Percentiles rank a stretch among this genome's conserved stretches.
These are phyloP conservation scores for Trichoderma asperelloides DNA, from an alignment of 495 filamentous ascomycete species.

Conservation along the genomic window DNA sequence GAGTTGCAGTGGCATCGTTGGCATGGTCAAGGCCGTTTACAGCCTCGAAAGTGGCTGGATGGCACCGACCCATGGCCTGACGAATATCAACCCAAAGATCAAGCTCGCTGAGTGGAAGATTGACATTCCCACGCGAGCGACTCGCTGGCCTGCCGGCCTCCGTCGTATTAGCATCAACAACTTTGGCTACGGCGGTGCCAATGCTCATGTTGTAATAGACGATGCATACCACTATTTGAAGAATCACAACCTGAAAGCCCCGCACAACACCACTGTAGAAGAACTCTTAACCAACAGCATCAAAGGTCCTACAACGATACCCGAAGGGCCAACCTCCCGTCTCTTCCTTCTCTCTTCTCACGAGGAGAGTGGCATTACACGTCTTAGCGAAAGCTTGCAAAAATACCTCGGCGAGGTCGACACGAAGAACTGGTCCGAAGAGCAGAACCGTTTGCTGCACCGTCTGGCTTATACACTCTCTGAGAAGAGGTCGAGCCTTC, in stretches of 20 bases:
- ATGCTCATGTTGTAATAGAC: constrained; percentile 15
- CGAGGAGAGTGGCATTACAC: no score
- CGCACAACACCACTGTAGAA: neutral
- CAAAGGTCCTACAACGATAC: neutral
- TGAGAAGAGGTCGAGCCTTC: no score
- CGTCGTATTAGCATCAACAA: constrained; percentile 32
- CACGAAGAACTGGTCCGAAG: no score
- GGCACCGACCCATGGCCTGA: neutral
- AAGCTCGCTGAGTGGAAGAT: neutral
- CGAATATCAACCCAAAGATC: neutral
- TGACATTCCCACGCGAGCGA: neutral
- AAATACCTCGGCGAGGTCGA: no score
- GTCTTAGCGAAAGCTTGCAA: no score
- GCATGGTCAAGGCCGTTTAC: constrained; percentile 28
- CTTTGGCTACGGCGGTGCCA: constrained; percentile 49
- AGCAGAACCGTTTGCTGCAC: no score
- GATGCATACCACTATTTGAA: neutral
- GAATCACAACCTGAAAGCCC: neutral
- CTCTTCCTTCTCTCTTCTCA: no score
- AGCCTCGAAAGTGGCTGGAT: neutral
- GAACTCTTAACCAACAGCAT: neutral
- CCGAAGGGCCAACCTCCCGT: no score
- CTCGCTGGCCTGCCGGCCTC: neutral
- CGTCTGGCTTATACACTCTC: no score
- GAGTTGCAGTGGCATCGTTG: constrained; percentile 25